Conservation (phyloP, 805 yeast genomes). For the Wickerhamiella vanderwaltii region DNA sequence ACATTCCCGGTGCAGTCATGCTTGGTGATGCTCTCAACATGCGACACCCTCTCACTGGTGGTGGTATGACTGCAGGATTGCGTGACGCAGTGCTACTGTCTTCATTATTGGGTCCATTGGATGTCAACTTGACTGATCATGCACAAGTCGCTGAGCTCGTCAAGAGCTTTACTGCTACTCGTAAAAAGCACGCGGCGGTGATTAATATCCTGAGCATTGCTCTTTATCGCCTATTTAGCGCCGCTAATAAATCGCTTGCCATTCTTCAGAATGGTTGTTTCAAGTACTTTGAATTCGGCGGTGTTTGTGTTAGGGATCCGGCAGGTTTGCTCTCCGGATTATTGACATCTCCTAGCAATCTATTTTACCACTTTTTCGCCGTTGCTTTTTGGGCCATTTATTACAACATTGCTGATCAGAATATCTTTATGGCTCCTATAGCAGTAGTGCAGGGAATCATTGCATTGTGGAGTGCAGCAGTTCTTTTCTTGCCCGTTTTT, state of each 20-base stretch:
- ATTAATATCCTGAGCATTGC: constrained; percentile 87
- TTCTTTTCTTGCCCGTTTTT: constrained; percentile 70
- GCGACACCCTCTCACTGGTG: constrained; percentile 98
- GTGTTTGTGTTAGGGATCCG: constrained; percentile 65
- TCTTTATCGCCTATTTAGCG: constrained; percentile 79
- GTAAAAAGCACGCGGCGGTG: constrained; percentile 72
- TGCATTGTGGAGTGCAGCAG: constrained; percentile 58
- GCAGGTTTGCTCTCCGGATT: constrained; percentile 75
- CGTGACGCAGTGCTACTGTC: constrained; percentile 68
- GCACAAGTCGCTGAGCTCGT: constrained; percentile 42
- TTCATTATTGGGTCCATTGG: constrained; percentile 43
- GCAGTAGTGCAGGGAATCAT: constrained; percentile 60
- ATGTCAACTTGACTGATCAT: constrained; percentile 47
- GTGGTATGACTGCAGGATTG: constrained; percentile 97
- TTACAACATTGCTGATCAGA: constrained; percentile 53
- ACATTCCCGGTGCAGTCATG: constrained; percentile 65
- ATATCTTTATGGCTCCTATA: constrained; percentile 51
- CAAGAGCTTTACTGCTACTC: constrained; percentile 56
- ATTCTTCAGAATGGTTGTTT: constrained; percentile 83
- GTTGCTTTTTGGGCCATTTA: constrained; percentile 80
- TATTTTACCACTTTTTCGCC: constrained; percentile 76
- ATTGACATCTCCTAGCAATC: constrained; percentile 56
- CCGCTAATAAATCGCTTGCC: constrained; percentile 51
- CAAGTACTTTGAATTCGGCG: constrained; percentile 73
- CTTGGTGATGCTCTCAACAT: constrained; percentile 91